These are phyloP conservation scores for Nevesoporus exiguus DNA, from an alignment of 768 basidiomycete genomes.

Conservation along the genomic window DNA sequence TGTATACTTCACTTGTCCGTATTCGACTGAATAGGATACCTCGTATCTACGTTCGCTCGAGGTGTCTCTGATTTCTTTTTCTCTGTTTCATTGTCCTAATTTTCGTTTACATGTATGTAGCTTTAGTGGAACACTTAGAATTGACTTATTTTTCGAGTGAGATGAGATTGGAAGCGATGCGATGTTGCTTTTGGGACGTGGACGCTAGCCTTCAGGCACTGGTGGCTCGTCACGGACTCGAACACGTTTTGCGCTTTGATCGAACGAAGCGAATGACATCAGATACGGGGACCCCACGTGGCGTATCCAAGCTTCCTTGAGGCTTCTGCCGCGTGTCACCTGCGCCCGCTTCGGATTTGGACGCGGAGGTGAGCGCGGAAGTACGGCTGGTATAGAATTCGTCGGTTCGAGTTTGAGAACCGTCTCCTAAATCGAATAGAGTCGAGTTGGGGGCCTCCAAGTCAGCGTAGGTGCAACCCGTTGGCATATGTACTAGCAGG, in stretches of 20 bases:
- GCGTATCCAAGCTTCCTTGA: not conserved
- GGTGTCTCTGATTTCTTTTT: not conserved
- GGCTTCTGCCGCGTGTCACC: not conserved
- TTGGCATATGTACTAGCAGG: no score
- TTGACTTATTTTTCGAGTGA: not conserved
- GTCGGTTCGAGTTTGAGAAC: no score
- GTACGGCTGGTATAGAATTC: no score
- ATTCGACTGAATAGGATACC: slow-evolving; percentile 6
- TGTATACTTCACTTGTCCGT: not conserved
- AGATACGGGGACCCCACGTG: not conserved
- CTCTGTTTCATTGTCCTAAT: not conserved
- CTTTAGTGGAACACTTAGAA: not conserved
- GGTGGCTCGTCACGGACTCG: not conserved
- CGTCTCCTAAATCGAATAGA: no score
- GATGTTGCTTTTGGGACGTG: no score
- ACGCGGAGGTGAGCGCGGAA: not conserved
- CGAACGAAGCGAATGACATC: not conserved
- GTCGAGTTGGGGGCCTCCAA: no score
- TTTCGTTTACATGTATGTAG: not conserved
- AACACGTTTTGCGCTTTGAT: not conserved
- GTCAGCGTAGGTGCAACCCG: no score
- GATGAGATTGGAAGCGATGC: no score
- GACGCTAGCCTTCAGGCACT: no score
- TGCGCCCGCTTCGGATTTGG: not conserved
- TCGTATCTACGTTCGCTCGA: not conserved